phyloP scores from a whole-genome alignment of 148 eudicot genomes.

The Cornus controversa region DNA sequence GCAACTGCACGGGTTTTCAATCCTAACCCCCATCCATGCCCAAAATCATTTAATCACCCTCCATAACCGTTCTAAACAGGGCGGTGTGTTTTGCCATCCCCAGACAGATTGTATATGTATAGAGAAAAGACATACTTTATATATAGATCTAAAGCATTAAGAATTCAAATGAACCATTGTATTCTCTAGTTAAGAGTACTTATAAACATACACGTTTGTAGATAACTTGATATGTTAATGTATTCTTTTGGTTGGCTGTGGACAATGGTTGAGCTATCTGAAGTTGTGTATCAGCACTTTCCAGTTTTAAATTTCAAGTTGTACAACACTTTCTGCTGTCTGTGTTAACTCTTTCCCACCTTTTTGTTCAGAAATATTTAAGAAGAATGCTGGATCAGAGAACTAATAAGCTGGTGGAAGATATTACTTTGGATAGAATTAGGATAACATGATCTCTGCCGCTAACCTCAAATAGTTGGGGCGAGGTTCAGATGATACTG shows the following conservation, averaged over 20 bases:
- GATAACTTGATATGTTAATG: neutral
- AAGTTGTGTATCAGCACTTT: neutral
- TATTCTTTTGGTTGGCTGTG: neutral
- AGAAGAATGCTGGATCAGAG: neutral
- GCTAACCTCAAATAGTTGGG: neutral
- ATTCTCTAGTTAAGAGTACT: neutral
- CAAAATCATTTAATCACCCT: too few species aligned
- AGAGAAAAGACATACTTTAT: neutral
- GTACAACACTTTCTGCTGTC: neutral
- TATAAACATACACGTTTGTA: neutral
- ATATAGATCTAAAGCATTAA: neutral
- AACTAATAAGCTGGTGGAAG: neutral
- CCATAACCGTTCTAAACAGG: too few species aligned
- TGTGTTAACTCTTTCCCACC: neutral
- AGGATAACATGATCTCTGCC: neutral
- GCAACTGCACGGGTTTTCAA: too few species aligned
- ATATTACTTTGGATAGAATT: neutral
- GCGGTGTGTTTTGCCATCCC: too few species aligned
- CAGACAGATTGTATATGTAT: too few species aligned
- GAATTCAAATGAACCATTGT: neutral
- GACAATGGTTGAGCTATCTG: conserved; percentile 4
- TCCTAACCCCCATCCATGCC: too few species aligned
- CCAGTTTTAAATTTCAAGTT: neutral
- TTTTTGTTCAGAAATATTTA: neutral
- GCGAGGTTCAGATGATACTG: neutral